These are phyloP conservation scores for Phytophthora ramorum DNA, from an alignment of 352 stramenopile genomes.

Conservation along the genomic window DNA sequence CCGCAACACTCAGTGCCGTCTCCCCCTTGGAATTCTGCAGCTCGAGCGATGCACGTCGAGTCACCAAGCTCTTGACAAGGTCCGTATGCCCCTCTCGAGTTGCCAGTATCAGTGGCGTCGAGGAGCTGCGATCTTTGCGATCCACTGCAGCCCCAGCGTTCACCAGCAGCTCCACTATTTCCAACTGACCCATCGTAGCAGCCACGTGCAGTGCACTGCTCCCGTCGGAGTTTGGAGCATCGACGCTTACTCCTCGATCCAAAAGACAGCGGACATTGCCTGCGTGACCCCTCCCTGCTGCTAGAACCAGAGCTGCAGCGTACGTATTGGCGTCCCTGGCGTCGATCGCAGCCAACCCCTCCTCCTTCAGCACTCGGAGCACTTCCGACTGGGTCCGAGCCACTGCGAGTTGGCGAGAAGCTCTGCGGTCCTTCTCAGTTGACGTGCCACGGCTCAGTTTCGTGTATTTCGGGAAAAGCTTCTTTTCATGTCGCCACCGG, in stretches of 20 bases:
- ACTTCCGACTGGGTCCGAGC: conserved; percentile 30
- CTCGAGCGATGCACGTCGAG: conserved; percentile 16
- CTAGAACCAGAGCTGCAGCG: conserved; percentile 20
- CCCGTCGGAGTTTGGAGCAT: conserved; percentile 14
- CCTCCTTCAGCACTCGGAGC: conserved; percentile 34
- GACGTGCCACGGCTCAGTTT: conserved; percentile 23
- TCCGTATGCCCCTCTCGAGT: conserved; percentile 18
- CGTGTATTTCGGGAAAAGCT: too few species aligned
- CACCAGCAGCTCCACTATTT: conserved; percentile 29
- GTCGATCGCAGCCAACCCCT: conserved; percentile 24
- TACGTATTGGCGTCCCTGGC: conserved; percentile 26
- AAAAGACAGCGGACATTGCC: conserved; percentile 35
- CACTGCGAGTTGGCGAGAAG: conserved; percentile 20
- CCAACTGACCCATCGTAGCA: conserved; percentile 12
- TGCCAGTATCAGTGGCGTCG: conserved; percentile 36
- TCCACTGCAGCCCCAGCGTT: conserved; percentile 25
- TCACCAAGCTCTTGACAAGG: conserved; percentile 18
- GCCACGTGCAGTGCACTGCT: conserved; percentile 26
- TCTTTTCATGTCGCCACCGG: too few species aligned
- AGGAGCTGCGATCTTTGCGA: conserved; percentile 8
- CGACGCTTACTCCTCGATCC: conserved; percentile 24
- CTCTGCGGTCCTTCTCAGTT: neutral
- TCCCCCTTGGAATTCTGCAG: conserved; percentile 18
- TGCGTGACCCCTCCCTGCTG: conserved; percentile 20
- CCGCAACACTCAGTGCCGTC: conserved; percentile 31